Conservation (phyloP, 2,329 filamentous ascomycete species). For the Westerdykella sp. region DNA sequence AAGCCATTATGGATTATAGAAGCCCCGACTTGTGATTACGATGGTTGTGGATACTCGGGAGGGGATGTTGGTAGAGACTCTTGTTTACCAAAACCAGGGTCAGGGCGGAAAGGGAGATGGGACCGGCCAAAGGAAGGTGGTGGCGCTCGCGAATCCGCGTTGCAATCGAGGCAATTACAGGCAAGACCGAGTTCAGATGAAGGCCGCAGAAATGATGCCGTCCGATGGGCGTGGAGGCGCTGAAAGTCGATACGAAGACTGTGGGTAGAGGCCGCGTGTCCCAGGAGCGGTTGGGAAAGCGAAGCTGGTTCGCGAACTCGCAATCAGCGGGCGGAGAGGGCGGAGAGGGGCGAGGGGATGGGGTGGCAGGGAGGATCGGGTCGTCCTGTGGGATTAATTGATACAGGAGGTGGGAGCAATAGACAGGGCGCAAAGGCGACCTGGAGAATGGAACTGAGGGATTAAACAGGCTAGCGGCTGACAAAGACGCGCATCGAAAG, state of each 20-base stretch:
- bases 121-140: conserved; percentile 40
- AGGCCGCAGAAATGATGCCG: conserved; percentile 4
- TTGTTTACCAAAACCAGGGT: conserved; percentile 36
- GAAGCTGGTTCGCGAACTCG: no score
- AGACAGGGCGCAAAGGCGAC: conserved; percentile 31
- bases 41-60: conserved; percentile 11
- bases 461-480: conserved; percentile 18
- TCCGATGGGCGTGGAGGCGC: conserved; percentile 1
- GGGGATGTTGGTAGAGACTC: conserved; percentile 25
- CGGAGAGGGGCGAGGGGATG: no score
- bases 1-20: conserved; percentile 87
- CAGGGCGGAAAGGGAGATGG: conserved; percentile 32
- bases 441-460: conserved; percentile 35
- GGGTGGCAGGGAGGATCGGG: no score
- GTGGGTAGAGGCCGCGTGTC: no score
- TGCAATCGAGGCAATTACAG: conserved; percentile 20
- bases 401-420: conserved; percentile 30
- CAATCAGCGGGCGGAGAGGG: no score
- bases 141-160: conserved; percentile 9
- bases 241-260: neutral
- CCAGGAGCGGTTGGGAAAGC: no score
- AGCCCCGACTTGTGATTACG: conserved; percentile 21
- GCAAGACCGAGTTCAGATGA: conserved; percentile 26
- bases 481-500: conserved; percentile 11
- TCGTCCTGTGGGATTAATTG: conserved; percentile 16